Evolutionary conservation across 768 basidiomycete species (phyloP).

Genomic region (Tylopilus sp.): DNA sequence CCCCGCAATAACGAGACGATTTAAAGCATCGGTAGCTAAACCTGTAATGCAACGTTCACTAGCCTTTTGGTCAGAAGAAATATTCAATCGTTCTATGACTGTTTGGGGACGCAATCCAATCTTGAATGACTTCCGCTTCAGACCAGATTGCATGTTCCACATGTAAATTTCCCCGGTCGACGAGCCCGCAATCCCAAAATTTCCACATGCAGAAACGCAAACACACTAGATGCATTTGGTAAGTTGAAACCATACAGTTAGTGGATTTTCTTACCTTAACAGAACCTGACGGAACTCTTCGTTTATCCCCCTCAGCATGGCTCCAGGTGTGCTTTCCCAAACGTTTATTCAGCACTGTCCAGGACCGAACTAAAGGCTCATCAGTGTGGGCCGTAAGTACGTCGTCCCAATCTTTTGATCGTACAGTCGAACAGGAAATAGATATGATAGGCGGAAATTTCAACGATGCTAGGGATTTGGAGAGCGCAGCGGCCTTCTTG

Average conservation of each 20-base stretch:
- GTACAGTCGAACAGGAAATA: constrained; percentile 72
- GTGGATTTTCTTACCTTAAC: constrained; percentile 58
- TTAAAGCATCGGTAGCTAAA: constrained; percentile 81
- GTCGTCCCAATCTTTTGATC: constrained; percentile 97
- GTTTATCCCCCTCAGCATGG: constrained; percentile 47
- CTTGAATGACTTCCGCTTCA: constrained; percentile 73
- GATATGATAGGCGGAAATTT: constrained; percentile 82
- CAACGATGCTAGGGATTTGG: constrained; percentile 74
- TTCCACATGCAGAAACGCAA: constrained; percentile 91
- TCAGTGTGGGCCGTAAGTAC: constrained; percentile 87
- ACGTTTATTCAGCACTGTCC: constrained; percentile 81
- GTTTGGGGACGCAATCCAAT: constrained; percentile 63
- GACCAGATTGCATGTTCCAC: constrained; percentile 98
- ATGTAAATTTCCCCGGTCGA: constrained; percentile 77
- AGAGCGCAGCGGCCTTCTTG: constrained; percentile 75
- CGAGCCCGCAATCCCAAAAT: constrained; percentile 86
- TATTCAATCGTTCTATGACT: constrained; percentile 42
- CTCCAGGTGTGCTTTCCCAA: constrained; percentile 73
- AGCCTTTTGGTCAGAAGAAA: constrained; percentile 37
- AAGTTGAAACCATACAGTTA: neutral
- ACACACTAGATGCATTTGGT: constrained; percentile 51
- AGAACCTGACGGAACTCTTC: constrained; percentile 52
- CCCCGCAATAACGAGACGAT: constrained; percentile 73
- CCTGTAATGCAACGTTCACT: constrained; percentile 69
- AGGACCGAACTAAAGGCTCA: constrained; percentile 79